Evolutionary conservation across 139 green algal genomes (phyloP), one percentile per base, ranked within the genome.

Genomic region (Coelastrella sp.): DNA sequence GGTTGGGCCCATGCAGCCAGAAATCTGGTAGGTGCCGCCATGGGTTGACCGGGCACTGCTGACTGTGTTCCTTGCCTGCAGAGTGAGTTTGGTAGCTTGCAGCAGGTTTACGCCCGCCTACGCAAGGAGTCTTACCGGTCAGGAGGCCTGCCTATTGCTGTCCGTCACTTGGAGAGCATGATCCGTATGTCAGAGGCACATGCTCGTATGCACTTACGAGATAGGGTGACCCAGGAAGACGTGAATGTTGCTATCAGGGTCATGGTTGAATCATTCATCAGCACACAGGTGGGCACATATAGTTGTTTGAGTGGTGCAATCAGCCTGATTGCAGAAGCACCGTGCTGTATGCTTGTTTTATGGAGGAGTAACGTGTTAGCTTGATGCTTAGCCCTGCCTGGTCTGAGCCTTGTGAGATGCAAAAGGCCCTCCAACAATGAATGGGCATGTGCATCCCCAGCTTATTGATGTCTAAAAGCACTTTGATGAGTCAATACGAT

Each of bases 131-230:
- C 90, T 2, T 87, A 91, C 61, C 71, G 91, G 65, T 96, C 96
- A n/a, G 95, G 98, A 73, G 98, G 98, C 91, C 97, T 99, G 96
- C 98, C 98, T 59, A 97, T 99, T 16, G 98, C 98, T 20, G 98
- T 99, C 88, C 96, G 98, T 13, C 98, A 99, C 95, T 89, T 99
- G 73, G 98, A 99, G 96, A 95, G 79, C 60, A 98, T 99, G 92
- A 99, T 99, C 83, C 97, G 98, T 92, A 99, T 99, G 98, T 90
- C 92, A 0, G 98, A 99, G 96, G 96, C 98, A 65, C 95, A 98
- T 59, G 98, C 98, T 0, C 92, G 92, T 80, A 99, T 99, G 97
- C 98, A 99, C 93, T 94, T 99, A 88, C 93, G 98, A 14, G 94
- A 97, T 32, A 95, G 96, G 56, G 98, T 99, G 60, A 93, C 92